Base-by-base conservation (phyloP, 345 rosid genomes). In the Passiflora organensis region DNA sequence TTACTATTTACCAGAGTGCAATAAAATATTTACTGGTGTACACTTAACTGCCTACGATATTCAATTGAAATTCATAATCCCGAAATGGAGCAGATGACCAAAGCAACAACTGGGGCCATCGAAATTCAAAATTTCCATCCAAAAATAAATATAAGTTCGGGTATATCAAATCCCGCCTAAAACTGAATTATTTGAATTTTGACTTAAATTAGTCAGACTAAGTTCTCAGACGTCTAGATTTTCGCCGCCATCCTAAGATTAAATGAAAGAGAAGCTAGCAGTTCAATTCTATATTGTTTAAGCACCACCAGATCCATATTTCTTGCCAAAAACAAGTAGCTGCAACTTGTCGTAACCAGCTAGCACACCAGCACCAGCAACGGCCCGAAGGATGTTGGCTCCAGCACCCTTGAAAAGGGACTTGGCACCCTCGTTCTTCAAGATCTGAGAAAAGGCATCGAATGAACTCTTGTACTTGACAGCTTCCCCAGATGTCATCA, bases 211-310 rank as follows among this genome's bases (percentile, higher is more conserved):
- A 16, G 68, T 76, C 66, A 56, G 59, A 34, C 56, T 48, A 70
- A 61, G 58, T 64, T 56, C 69, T 72, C 76, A 13, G 4, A 38
- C 25, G 58, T 62, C 58, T 1, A 32, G 74, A 56, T 80, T 78
- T 75, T 80, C 89, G 73, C 78, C 86, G 70, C 58, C 76, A 69
- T 80, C 89, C 78, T n/a, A 76, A 59, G 56, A 43, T 72, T 67
- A 64, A 37, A 37, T 37, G 13, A 58, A 49, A 18, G 5, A 19
- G 15, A 46, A 37, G n/a, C 24, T 10, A 20, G 24, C 5, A 10
- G 25, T 13, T 6, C 47, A 15, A 34, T 8, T 10, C 14, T 36
- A 20, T 8, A 14, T 39, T 34, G 12, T 45, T 60, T 67, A 67
- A 32, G 56, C 73, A 43, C 73, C 68, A 0, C 73, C 73, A 11